Base-by-base conservation (phyloP, 352 stramenopile genomes). In the Phytophthora cajani region DNA sequence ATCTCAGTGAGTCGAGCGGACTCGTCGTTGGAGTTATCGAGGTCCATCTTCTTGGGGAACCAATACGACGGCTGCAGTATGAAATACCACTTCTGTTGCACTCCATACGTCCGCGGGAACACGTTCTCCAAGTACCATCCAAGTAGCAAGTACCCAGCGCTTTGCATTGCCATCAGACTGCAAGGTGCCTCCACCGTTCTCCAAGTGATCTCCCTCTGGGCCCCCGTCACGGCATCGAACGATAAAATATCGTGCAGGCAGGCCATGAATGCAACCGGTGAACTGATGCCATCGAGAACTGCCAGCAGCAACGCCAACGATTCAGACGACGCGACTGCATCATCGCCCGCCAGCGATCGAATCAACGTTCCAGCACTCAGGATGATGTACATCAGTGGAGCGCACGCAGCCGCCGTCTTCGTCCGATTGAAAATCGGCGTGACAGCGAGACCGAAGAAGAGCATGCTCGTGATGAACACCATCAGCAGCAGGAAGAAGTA, bases 111-210 rank as follows among this genome's bases (percentile, higher is more conserved):
- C 10, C 87, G 84, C 16, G 97, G 97, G 38, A 98, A 89, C 1
- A 98, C 93, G 44, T 96, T 90, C 64, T 98, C 95, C 19, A 99
- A 78, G 74, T 99, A 99, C 83, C 85, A 97, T 3, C 90, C 96
- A 9, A 99, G 75, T 11, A 98, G 38, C 21, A 93, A 64, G 62
- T 98, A 99, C 7, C 94, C 77, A 23, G 92, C 25, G 30, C 82
- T 88, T 69, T 99, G 96, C 3, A 87, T 8, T 9, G 90, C 38
- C 77, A 99, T 93, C 33, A 91, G 79, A 23, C 73, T 25, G 10
- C 75, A 89, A 8, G 86, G 82, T 32, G 25, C 62, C 9, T 67
- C 71, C 3, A 95, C 67, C 0, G 81, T 85, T 3, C 54, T 30
- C 78, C 85, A 93, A 0, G 67, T 79, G 8, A 94, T 77, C 0